phyloP scores from a whole-genome alignment of 2,329 filamentous ascomycete species.

The Claviceps arundinis region DNA sequence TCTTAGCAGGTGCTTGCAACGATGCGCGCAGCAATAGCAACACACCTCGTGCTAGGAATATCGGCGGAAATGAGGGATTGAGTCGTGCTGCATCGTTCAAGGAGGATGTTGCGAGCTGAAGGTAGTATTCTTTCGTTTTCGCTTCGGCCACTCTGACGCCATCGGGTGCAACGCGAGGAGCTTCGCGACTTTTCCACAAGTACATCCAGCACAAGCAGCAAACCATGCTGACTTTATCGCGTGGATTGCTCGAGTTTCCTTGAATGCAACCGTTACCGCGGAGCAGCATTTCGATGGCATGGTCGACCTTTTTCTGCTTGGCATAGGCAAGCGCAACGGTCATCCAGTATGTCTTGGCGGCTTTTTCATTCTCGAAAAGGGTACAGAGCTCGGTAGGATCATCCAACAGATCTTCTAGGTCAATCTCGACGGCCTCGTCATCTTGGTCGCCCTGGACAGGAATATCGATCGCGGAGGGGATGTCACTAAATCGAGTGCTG shows the following conservation, averaged over 20 bases:
- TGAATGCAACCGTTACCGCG: slow-evolving; percentile 63
- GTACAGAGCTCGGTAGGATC: slow-evolving; percentile 92
- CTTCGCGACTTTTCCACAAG: slow-evolving; percentile 76
- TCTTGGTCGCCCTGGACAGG: slow-evolving; percentile 51
- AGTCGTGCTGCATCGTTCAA: slow-evolving; percentile 93
- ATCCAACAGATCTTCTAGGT: slow-evolving; percentile 79
- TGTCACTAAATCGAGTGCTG: slow-evolving; percentile 49
- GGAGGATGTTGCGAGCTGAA: slow-evolving; percentile 78
- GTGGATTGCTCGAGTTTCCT: slow-evolving; percentile 53
- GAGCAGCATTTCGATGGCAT: slow-evolving; percentile 60
- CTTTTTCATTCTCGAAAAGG: slow-evolving; percentile 85
- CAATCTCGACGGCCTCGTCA: slow-evolving; percentile 76
- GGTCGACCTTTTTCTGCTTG: slow-evolving; percentile 86
- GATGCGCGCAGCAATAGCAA: slow-evolving; percentile 80
- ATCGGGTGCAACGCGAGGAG: slow-evolving; percentile 49
- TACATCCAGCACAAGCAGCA: slow-evolving; percentile 85
- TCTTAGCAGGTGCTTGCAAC: slow-evolving; percentile 61
- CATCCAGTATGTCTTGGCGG: slow-evolving; percentile 90
- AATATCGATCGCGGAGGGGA: slow-evolving; percentile 52
- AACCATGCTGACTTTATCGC: slow-evolving; percentile 76
- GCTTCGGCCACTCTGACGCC: slow-evolving; percentile 53
- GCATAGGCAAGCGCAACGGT: slow-evolving; percentile 94
- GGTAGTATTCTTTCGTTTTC: slow-evolving; percentile 86
- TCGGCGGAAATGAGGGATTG: slow-evolving; percentile 80
- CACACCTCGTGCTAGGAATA: slow-evolving; percentile 84